Evolutionary conservation across 805 yeast species (phyloP).

Genomic region (Suhomyces pyralidae): DNA sequence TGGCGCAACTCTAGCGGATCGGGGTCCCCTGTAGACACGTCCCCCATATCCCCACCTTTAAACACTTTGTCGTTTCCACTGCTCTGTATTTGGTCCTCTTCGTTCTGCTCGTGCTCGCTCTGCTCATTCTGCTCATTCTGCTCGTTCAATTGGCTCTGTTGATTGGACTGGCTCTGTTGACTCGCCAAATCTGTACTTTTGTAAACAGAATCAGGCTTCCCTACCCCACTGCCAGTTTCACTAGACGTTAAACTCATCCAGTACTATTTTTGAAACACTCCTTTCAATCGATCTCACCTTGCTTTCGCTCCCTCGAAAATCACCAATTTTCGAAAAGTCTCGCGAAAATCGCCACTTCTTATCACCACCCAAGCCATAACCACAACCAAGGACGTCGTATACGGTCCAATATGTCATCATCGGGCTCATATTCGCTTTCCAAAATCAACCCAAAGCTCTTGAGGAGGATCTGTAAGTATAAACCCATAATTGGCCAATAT

Average conservation of each 20-base stretch:
- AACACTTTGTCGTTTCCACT: no score
- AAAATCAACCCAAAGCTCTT: slow-evolving; percentile 46
- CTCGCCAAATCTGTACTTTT: neutral
- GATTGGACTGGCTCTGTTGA: no score
- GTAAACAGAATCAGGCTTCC: neutral
- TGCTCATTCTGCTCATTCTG: no score
- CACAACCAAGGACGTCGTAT: neutral
- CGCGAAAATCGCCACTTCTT: neutral
- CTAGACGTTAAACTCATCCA: neutral
- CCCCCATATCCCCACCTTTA: no score
- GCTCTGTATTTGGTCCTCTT: no score
- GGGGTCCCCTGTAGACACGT: neutral
- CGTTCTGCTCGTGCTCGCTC: no score
- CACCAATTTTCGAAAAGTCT: neutral
- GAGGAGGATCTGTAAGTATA: slow-evolving; percentile 41
- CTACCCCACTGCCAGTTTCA: no score
- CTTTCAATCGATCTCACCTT: neutral
- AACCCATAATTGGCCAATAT: slow-evolving; percentile 9
- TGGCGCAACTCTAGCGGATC: slow-evolving; percentile 65
- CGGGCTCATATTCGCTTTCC: slow-evolving; percentile 36
- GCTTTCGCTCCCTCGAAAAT: neutral
- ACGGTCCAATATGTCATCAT: slow-evolving; percentile 7
- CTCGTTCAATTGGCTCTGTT: no score
- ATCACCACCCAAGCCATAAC: neutral
- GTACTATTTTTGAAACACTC: no score